Base-by-base conservation (phyloP, 2,329 filamentous ascomycete genomes). In the Penicillium glabrum region DNA sequence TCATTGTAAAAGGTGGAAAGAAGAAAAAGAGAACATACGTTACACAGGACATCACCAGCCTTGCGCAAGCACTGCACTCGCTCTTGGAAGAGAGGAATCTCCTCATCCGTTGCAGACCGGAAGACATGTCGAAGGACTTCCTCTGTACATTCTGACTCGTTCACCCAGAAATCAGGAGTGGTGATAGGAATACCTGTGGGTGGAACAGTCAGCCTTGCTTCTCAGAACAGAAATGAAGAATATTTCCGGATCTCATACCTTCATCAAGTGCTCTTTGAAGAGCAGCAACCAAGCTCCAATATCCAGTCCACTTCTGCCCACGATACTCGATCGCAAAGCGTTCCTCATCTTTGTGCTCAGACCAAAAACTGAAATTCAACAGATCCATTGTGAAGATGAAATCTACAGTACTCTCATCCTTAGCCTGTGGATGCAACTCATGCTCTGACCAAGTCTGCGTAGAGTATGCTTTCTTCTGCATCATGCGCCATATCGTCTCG, bases 321-420 rank as follows among this genome's bases (percentile, higher is more conserved):
- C 83, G 84, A 74, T 97, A 98, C 56, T 90, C 87, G 43, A 99
- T 83, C 10, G 89, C 84, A 73, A 93, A 99, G 11, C 91, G 83
- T 66, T 93, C 86, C 5, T 86, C 82, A 11, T 89, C 87, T 3
- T 74, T 68, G 57, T 81, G 76, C 51, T 90, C 88, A 14, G 91
- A 96, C 95, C 95, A 99, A 74, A 99, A 99, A 23, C 89, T 96
- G 71, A 98, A 99, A 72, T 99, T 99, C 50, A 99, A 79, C 27
- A 99, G 75, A 72, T 99, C 95, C 91, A 99, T 96, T 21, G 90
- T 91, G 72, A 99, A 98, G 67, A 99, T 93, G 72, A 99, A 98
- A 61, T 90, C 88, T 23, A 96, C 86, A 0, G 91, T 93, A 50
- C 76, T 82, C 68, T 91, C 89, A 69, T 96, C 88, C 69, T 91